phyloP scores from a whole-genome alignment of 2,329 filamentous ascomycete genomes.

The Lachnellula subtilissima region DNA sequence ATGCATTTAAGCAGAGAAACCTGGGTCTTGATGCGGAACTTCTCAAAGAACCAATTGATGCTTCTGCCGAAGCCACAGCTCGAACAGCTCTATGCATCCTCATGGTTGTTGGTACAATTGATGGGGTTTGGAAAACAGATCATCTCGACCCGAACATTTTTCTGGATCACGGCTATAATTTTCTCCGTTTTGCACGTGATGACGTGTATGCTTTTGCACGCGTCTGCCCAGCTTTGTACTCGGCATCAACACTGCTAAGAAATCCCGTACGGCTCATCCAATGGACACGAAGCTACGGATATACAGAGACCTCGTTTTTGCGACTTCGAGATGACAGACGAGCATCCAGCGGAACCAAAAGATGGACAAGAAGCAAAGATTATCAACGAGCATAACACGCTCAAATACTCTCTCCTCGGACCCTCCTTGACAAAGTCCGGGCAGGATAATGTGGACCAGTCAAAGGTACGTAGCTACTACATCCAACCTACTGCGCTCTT shows the following conservation, averaged over 20 bases:
- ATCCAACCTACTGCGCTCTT: neutral
- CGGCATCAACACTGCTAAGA: too few relatives aligned
- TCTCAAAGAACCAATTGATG: constrained; percentile 18
- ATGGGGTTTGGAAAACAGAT: constrained; percentile 6
- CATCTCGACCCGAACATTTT: constrained; percentile 14
- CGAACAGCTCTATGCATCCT: constrained; percentile 28
- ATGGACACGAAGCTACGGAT: neutral
- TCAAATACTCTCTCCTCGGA: constrained; percentile 87
- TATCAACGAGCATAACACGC: constrained; percentile 48
- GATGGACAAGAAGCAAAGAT: neutral
- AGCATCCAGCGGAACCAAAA: constrained; percentile 15
- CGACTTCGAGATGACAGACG: constrained; percentile 21
- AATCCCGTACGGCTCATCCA: neutral
- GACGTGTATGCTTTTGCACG: neutral
- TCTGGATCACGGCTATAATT: neutral
- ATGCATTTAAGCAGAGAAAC: constrained; percentile 29
- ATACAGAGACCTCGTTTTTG: neutral
- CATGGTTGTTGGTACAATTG: constrained; percentile 21
- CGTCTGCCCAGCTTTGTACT: neutral
- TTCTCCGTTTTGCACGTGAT: neutral
- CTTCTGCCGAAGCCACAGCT: constrained; percentile 24
- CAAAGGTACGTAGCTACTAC: constrained; percentile 50
- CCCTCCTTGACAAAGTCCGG: constrained; percentile 92
- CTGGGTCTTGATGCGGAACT: constrained; percentile 21
- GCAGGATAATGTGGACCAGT: constrained; percentile 88